Evolutionary conservation across 1,284 basidiomycete species (phyloP), one percentile per base, ranked within the genome.

Genomic region (Irpex rosettiformis): DNA sequence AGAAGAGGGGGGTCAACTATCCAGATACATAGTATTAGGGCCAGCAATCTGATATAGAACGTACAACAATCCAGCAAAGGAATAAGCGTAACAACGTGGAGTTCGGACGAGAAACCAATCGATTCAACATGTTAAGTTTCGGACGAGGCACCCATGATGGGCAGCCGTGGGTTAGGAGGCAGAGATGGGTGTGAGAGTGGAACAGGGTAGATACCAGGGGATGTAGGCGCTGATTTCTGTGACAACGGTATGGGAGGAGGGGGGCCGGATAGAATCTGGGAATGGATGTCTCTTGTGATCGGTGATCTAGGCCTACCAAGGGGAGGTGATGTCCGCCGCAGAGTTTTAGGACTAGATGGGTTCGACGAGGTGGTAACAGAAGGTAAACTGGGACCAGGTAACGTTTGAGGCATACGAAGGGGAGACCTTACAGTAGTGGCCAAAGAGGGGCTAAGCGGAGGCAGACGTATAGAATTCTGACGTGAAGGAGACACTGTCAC

Each of bases 371-470:
- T 11, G 24, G 43, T 24, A 11, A 48, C 47, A 25, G 55, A 22
- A 28, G 54, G 49, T n/a, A 52, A 13, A 4, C 54, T 22, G 16
- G 52, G 28, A n/a, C 56, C 57, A 10, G 62, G 60, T 27, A 61
- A 52, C 3, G 45, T n/a, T 25, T 61, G 62, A 11, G 37, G 24
- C 16, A 16, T 25, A 10, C 63, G 61, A 5, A 60, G 16, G 24
- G 63, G 63, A 10, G 61, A 64, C 6, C 61, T 56, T 16, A 25
- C 4, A 13, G 8, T 43, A 25, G 52, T 33, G 37, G 27, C 29
- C 10, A 42, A 49, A 16, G 56, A 56, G 11, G 61, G 63, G 55
- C 61, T 62, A 29, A 62, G 58, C 10, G 63, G 63, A 21, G 63
- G 61, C 11, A 64, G 62, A 27, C 63, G 47, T 27, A 62, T 53